Conservation (phyloP, 148 eudicot genomes). For the Vaccinium myrtillus region DNA sequence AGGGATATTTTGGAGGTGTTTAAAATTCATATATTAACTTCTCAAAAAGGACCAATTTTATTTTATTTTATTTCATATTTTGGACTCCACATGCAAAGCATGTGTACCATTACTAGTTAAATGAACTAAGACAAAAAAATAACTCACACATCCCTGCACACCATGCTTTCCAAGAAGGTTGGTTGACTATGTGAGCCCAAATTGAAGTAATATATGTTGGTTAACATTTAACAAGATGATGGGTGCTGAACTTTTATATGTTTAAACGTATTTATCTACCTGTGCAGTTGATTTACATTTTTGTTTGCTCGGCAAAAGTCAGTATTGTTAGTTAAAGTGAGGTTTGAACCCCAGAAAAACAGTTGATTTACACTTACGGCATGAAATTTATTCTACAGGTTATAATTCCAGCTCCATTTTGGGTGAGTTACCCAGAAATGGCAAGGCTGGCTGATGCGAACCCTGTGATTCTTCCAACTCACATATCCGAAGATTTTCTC, state of each 20-base stretch:
- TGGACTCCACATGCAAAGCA: no score
- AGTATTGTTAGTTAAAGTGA: no score
- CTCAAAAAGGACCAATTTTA: no score
- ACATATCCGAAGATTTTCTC: conserved; percentile 71
- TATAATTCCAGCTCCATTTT: conserved; percentile 84
- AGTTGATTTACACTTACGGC: conserved; percentile 2
- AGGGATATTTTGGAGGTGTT: no score
- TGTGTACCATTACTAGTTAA: no score
- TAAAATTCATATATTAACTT: no score
- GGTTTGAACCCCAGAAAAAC: no score
- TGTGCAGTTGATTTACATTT: background rate
- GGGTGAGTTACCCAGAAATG: conserved; percentile 98
- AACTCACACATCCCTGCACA: background rate
- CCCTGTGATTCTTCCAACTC: conserved; percentile 83
- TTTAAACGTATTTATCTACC: background rate
- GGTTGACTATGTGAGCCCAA: background rate
- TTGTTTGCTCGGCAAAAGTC: no score
- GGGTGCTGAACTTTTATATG: background rate
- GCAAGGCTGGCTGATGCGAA: conserved; percentile 93
- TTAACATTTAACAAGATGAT: background rate
- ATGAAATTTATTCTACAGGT: conserved; percentile 51
- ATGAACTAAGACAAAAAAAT: background rate
- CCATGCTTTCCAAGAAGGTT: background rate
- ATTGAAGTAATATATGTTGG: background rate
- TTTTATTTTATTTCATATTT: no score